phyloP scores from a whole-genome alignment of 805 yeast genomes.

The Barnettozyma sucrosica region DNA sequence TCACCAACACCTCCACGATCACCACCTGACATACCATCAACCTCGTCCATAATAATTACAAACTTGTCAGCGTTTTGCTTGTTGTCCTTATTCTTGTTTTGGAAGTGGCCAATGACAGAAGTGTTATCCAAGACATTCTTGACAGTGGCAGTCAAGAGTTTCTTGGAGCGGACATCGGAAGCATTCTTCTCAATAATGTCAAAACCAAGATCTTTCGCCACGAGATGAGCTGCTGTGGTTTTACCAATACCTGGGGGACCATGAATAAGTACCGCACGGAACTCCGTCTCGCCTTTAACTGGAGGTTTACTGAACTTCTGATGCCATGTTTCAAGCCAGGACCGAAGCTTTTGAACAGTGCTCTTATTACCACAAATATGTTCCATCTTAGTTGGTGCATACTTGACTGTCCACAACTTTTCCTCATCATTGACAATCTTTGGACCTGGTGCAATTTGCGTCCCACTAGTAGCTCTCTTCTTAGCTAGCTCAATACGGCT shows the following conservation, averaged over 20 bases:
- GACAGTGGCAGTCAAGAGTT: slow-evolving; percentile 60
- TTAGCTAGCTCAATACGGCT: slow-evolving; percentile 19
- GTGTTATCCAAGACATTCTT: slow-evolving; percentile 72
- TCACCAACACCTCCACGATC: slow-evolving; percentile 98
- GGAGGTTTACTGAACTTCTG: slow-evolving; percentile 47
- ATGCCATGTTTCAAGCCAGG: slow-evolving; percentile 81
- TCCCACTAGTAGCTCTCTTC: neutral
- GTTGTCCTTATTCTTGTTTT: slow-evolving; percentile 27
- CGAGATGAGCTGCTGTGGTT: slow-evolving; percentile 43
- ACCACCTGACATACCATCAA: slow-evolving; percentile 99
- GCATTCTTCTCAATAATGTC: slow-evolving; percentile 78
- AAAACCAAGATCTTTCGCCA: slow-evolving; percentile 63
- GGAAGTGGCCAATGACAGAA: slow-evolving; percentile 75
- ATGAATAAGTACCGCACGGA: slow-evolving; percentile 78
- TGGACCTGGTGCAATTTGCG: neutral
- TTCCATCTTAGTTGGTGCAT: slow-evolving; percentile 71
- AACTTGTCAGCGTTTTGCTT: slow-evolving; percentile 47
- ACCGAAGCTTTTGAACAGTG: slow-evolving; percentile 54
- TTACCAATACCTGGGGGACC: slow-evolving; percentile 39
- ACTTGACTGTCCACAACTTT: slow-evolving; percentile 86
- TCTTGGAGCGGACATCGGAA: slow-evolving; percentile 85
- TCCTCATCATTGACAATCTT: slow-evolving; percentile 41
- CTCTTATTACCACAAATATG: slow-evolving; percentile 93
- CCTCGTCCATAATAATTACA: slow-evolving; percentile 95
- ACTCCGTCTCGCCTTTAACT: slow-evolving; percentile 60